A percentile compares a stretch with the other conserved stretches of the same genome.
These are phyloP conservation scores for Fonsecaea erecta DNA, from an alignment of 2,329 filamentous ascomycete species.

Conservation along the genomic window DNA sequence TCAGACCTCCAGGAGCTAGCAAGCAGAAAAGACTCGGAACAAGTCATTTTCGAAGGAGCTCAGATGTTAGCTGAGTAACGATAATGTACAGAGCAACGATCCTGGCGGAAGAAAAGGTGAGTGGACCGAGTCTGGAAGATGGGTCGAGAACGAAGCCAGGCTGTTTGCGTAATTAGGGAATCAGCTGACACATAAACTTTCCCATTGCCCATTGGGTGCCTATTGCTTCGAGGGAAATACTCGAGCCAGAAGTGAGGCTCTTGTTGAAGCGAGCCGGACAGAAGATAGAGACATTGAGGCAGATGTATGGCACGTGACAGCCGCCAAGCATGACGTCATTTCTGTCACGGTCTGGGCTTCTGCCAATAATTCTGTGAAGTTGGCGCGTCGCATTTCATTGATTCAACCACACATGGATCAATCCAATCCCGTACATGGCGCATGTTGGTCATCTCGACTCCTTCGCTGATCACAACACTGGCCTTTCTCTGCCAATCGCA, in stretches of 20 bases:
- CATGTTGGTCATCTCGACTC: not conserved
- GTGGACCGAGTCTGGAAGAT: not conserved
- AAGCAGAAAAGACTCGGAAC: not conserved
- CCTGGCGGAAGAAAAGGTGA: not conserved
- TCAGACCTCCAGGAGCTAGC: not conserved
- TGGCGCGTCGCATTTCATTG: conserved; percentile 4
- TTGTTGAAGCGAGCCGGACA: not conserved
- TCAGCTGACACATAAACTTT: too few species aligned
- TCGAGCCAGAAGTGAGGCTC: not conserved
- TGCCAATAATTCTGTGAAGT: not conserved
- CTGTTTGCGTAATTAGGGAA: too few species aligned
- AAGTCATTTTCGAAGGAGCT: not conserved
- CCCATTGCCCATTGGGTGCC: too few species aligned
- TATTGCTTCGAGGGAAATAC: too few species aligned
- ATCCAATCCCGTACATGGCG: not conserved
- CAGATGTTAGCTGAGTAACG: not conserved
- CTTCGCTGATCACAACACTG: not conserved
- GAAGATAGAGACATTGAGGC: not conserved
- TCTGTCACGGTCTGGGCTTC: not conserved
- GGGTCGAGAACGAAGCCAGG: too few species aligned
- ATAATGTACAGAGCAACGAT: not conserved
- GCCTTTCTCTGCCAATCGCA: not conserved
- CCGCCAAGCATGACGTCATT: not conserved
- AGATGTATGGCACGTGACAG: not conserved
- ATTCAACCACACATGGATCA: not conserved